Evolutionary conservation across 371 early-diverging fungal species (phyloP), one percentile per base, ranked within the genome.

Genomic region (Haplosporangium sp.): DNA sequence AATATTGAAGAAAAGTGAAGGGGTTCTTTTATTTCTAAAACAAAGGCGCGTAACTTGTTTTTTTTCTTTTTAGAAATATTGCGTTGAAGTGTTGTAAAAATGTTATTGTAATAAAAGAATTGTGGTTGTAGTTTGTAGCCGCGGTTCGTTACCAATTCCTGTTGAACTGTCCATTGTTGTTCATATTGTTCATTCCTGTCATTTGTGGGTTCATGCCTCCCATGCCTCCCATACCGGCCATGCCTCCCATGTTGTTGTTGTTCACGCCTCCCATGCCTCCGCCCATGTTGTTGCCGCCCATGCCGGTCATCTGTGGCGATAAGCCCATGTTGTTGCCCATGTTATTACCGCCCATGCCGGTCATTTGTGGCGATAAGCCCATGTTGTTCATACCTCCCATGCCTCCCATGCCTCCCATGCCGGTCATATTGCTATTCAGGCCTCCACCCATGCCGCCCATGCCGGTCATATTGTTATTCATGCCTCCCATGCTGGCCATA

Each of bases 121-220:
- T 12, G 43, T 46, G 56, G n/a, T 41, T 37, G 48, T 40, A 12
- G 5, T 38, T 18, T 10, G 42, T 55, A 16, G 55, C 21, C 53
- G 42, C 18, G 14, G 37, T 8, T 60, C 67, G 64, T 73, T 72
- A 72, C 58, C 52, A 63, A 67, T 67, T 67, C 63, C 64, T 55
- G 43, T 59, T 67, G 69, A 74, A 68, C 62, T 74, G 74, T 55
- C 69, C 74, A 37, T 67, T 68, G 62, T 74, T 74, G 69, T 73
- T 73, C 59, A 62, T 72, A 16, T 55, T 70, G 42, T 57, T 62
- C 43, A 48, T 41, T 20, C 43, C 45, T 50, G 43, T 43, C 41
- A 41, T 8, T 43, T 53, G 64, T 42, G 37, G 54, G 62, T 61
- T 61, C 66, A 66, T 66, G n/a, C 57, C 57, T 4, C 57, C 57